These are phyloP conservation scores for Lathyrus aphaca DNA, from an alignment of 306 rosid species.

Conservation along the genomic window DNA sequence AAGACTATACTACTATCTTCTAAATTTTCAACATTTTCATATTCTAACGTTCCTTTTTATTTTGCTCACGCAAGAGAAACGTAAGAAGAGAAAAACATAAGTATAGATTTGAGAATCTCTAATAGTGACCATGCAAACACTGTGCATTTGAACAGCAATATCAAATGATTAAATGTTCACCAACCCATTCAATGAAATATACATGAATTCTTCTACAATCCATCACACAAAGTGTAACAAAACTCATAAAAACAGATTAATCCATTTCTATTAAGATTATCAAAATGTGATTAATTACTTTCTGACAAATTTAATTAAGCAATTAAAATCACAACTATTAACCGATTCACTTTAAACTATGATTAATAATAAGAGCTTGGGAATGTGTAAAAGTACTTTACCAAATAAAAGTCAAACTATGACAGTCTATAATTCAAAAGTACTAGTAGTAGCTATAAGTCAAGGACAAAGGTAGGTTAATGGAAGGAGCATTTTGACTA, in stretches of 20 bases:
- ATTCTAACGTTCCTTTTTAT: no score
- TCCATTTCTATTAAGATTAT: slow-evolving; percentile 4
- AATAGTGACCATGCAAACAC: slow-evolving; percentile 40
- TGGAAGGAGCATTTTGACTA: slow-evolving; percentile 36
- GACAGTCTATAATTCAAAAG: neutral
- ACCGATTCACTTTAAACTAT: slow-evolving; percentile 4
- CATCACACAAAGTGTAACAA: slow-evolving; percentile 31
- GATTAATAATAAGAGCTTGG: slow-evolving; percentile 33
- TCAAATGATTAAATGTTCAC: slow-evolving; percentile 56
- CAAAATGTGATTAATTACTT: neutral
- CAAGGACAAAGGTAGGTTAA: slow-evolving; percentile 24
- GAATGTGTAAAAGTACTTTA: slow-evolving; percentile 1
- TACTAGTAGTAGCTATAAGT: slow-evolving; percentile 10
- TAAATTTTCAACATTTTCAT: no score
- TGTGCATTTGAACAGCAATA: slow-evolving; percentile 46
- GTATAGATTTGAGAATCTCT: slow-evolving; percentile 36
- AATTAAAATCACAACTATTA: slow-evolving; percentile 1
- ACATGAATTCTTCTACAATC: slow-evolving; percentile 48
- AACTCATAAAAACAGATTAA: neutral
- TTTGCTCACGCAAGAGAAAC: neutral
- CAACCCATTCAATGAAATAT: slow-evolving; percentile 46
- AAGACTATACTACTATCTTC: no score
- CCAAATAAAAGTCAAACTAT: slow-evolving; percentile 13
- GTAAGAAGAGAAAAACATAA: neutral
- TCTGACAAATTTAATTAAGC: neutral